Evolutionary conservation across 352 stramenopile genomes (phyloP).

Genomic region (Phytopythium ostracodes): DNA sequence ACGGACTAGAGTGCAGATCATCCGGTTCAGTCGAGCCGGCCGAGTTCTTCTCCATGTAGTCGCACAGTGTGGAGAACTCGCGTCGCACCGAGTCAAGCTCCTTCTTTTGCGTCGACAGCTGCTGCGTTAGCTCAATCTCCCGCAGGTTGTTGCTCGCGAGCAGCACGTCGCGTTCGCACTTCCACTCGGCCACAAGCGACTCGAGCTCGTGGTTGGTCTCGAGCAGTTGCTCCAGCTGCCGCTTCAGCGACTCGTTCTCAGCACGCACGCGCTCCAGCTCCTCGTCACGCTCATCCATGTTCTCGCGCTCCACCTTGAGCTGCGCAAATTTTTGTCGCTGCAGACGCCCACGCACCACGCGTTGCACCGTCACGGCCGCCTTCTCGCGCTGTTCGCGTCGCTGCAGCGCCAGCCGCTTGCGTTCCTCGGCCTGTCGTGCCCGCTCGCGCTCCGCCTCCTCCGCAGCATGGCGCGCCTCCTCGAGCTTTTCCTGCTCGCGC

Average conservation of each 20-base stretch:
- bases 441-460: slow-evolving; percentile 37
- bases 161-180: slow-evolving; percentile 48
- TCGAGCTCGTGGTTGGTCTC: slow-evolving; percentile 59
- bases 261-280: slow-evolving; percentile 38
- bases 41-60: slow-evolving; percentile 49
- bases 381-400: slow-evolving; percentile 28
- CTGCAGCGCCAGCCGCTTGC: slow-evolving; percentile 22
- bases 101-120: slow-evolving; percentile 43
- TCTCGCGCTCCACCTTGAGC: slow-evolving; percentile 43
- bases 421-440: slow-evolving; percentile 24
- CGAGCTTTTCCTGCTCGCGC: slow-evolving; percentile 27
- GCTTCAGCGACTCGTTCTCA: slow-evolving; percentile 52
- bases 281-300: slow-evolving; percentile 15
- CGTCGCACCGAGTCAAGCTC: slow-evolving; percentile 33
- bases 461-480: slow-evolving; percentile 20
- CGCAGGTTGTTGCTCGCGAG: slow-evolving; percentile 53
- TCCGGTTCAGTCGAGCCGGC: slow-evolving; percentile 45
- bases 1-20: slow-evolving; percentile 31
- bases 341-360: slow-evolving; percentile 33
- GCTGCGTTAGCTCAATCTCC: slow-evolving; percentile 51
- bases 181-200: slow-evolving; percentile 49
- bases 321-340: slow-evolving; percentile 46
- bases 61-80: slow-evolving; percentile 45
- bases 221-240: slow-evolving; percentile 56
- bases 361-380: slow-evolving; percentile 25